Base-by-base conservation (phyloP, 2,329 filamentous ascomycete species). In the Podosphaera leucotricha region DNA sequence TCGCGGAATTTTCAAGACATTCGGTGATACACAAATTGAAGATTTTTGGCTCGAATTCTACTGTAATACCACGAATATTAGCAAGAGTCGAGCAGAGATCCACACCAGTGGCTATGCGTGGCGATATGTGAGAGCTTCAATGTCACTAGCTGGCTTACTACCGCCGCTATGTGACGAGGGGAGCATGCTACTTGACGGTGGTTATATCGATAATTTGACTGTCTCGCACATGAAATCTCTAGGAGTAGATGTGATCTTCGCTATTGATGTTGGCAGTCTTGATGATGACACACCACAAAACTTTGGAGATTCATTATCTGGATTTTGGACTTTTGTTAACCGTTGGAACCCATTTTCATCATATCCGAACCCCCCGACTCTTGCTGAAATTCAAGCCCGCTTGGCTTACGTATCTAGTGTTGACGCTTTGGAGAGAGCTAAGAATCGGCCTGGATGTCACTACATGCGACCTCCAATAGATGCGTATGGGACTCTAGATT, bases 11-110 rank as follows among this genome's bases (percentile, higher is more conserved):
- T 98, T 94, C 72, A 98, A 98, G 61, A 85, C 87, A 0, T 94
- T 98, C 59, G 90, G 86, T 13, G 84, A 94, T 55, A 82, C 83
- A 8, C 90, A 95, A 58, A 95, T 98, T 46, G 90, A 98, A 62
- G 90, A 98, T 60, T 98, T 95, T 56, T 98, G 90, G 90, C 71
- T 98, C 10, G 85, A 93, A 53, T 98, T 84, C 59, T 98, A 98
- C 64, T 98, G 92, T 70, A 98, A 98, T 62, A 95, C 90, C 0
- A 98, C 92, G 33, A 98, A 95, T 60, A 95, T 98, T 62, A 92
- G 81, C 64, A 92, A 92, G 60, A 90, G 81, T 48, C 73, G 87
- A 18, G 75, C 75, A 2, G 90, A 98, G 59, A 86, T 92, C 51
- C 90, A 98, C 61, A 94, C 85, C 0, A 90, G 81, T 48, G 90